Conservation (phyloP, 192 early-diverging fungal species). For the Rhizophlyctis rosea region DNA sequence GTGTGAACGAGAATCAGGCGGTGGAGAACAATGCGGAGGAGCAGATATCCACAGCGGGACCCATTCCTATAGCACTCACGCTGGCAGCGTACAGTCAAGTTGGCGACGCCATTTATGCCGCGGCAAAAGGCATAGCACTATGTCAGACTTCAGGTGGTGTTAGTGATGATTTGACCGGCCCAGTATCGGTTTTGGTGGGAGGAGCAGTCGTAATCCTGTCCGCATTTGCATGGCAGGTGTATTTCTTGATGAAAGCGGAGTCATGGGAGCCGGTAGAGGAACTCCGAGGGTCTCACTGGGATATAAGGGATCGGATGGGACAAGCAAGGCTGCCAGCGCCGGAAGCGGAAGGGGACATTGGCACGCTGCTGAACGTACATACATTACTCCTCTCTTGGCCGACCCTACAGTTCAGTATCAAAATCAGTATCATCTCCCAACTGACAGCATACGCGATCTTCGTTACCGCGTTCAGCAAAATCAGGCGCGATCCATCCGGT, state of each 20-base stretch:
- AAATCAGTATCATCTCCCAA: neutral
- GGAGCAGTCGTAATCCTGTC: neutral
- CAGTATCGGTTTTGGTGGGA: neutral
- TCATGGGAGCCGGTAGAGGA: neutral
- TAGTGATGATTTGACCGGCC: neutral
- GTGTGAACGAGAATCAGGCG: neutral
- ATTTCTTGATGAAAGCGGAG: neutral
- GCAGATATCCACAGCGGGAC: neutral
- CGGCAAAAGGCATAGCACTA: neutral
- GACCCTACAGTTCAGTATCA: neutral
- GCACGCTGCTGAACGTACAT: neutral
- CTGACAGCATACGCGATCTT: neutral
- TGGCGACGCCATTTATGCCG: neutral
- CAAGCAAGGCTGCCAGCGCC: neutral
- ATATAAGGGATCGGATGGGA: neutral
- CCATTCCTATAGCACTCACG: neutral
- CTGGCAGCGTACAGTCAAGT: neutral
- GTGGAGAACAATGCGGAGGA: neutral
- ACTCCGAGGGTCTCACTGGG: neutral
- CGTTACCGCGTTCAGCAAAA: neutral
- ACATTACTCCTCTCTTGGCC: neutral
- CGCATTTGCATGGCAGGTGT: neutral
- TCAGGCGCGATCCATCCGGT: neutral
- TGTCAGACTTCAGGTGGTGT: too few relatives aligned
- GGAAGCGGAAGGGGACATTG: neutral